A percentile compares a stretch with the other conserved stretches of the same genome.
These are phyloP conservation scores for Staphylotrichum longicolle DNA, from an alignment of 495 filamentous ascomycete genomes.

Conservation along the genomic window DNA sequence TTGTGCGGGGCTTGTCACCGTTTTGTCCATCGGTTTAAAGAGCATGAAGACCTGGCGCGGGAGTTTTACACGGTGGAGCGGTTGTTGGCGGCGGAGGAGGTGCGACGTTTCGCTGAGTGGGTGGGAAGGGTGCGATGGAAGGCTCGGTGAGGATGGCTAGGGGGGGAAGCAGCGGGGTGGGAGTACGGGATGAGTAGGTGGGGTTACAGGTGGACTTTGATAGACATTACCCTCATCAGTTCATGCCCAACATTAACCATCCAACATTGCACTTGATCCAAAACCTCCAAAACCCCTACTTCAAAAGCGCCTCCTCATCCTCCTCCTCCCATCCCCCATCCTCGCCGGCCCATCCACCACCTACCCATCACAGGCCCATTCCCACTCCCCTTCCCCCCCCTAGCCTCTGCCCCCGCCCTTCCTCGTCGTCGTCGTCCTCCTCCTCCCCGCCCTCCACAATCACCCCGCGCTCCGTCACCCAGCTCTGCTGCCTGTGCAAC, in stretches of 20 bases:
- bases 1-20: conserved; percentile 84
- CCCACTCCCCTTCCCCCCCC: conserved; percentile 12
- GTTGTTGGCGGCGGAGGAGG: conserved; percentile 68
- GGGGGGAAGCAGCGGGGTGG: neutral
- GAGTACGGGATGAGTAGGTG: neutral
- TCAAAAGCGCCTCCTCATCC: conserved; percentile 10
- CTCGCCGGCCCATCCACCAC: conserved; percentile 12
- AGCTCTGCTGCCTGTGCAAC: conserved; percentile 26
- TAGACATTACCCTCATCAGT: neutral
- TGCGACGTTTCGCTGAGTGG: conserved; percentile 67
- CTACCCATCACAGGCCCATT: conserved; percentile 22
- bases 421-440: conserved; percentile 11
- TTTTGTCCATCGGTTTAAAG: conserved; percentile 74
- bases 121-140: conserved; percentile 66
- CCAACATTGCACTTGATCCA: neutral
- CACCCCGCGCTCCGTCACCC: conserved; percentile 26
- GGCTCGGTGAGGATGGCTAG: conserved; percentile 38
- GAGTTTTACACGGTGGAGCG: conserved; percentile 70
- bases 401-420: conserved; percentile 23
- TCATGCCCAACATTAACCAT: neutral
- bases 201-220: neutral
- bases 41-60: conserved; percentile 76
- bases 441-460: conserved; percentile 17
- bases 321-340: conserved; percentile 13
- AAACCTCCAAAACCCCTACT: neutral